Base-by-base conservation (phyloP, 768 basidiomycete species). In the Leucogyrophana mollusca region DNA sequence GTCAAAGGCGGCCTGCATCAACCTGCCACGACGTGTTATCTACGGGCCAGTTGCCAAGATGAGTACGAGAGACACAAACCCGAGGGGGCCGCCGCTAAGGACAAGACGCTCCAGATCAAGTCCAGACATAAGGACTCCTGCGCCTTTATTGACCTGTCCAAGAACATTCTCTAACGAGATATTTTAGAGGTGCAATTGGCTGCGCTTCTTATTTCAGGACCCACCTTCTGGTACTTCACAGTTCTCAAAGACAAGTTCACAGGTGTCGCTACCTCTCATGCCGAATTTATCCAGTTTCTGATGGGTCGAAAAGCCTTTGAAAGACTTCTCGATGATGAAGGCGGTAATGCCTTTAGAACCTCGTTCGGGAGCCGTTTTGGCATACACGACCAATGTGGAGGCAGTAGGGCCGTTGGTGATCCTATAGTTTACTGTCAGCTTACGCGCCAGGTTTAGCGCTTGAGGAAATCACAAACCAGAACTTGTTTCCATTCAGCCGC, bases 1-100 rank as follows among this genome's bases (percentile, higher is more conserved):
- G 63, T 96, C 93, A 58, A 95, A 93, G 4, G 94, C 91, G 7
- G 90, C 85, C 65, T 94, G 93, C 90, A 93, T 93, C 46, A 95
- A 75, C 22, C 90, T 91, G 51, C 10, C 4, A 32, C 18, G 30
- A 37, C 23, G 17, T 22, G 46, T 27, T 35, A 42, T 53, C 37
- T 27, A 54, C 37, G 38, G 40, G 27, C 41, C 18, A 22, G 40
- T 21, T 17, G 40, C 45, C n/a, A n/a, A n/a, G n/a, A 50, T 40
- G 43, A 1, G 16, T 18, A 32, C 38, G 32, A 24, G 30, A 20
- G 32, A 10, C 20, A 52, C 69, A 52, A 61, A 88, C 87, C 94
- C 94, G 27, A 96, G 74, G 9, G 94, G 94, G 23, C 94, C 94
- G 27, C 93, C 94, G 47, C 88, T 89, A 34, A 97, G 72, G 16